Evolutionary conservation across 2,329 filamentous ascomycete genomes (phyloP), one percentile per base, ranked within the genome.

Genomic region (Colletotrichum orchidophilum): DNA sequence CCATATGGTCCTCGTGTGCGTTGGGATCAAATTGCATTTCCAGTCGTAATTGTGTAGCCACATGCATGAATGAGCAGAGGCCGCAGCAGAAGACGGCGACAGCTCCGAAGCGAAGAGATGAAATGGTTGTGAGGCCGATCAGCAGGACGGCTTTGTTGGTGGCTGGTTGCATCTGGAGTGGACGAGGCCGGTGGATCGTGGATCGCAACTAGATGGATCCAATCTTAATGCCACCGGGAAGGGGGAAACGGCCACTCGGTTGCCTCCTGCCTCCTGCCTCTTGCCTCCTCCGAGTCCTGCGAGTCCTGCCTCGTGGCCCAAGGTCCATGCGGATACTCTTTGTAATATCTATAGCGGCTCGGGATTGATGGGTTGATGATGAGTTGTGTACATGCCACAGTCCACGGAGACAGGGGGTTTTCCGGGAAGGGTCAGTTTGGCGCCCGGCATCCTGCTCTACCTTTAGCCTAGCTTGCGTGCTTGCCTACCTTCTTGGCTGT

Each of bases 131-230:
- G 53, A 65, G 13, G 66, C 49, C 50, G 68, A 71, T 68, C 68
- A 68, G 68, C 64, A 63, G 58, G 63, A 49, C 35, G 60, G 39
- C 26, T 63, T 67, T 59, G 53, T 49, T 54, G 68, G 42, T 62
- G 64, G 46, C 46, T 71, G 64, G 68, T 71, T 31, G 64, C 58
- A 68, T 68, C 26, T 62, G 50, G 53, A 58, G 58, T 62, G 50
- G 50, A 50, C 39, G 64, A 67, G n/a, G 52, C 31, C 24, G 53
- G 68, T 71, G 68, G 68, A 67, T 70, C 63, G 68, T 62, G 68
- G 31, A 71, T 68, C 52, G 52, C 63, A 62, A 39, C 67, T 61
- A 62, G 13, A 27, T 57, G 57, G 64, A 67, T 63, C 64, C 64
- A 71, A 68, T 71, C 64, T 68, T 49, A 71, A 61, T 60, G 63